Base-by-base conservation (phyloP, 108 stramenopile species). In the Nitzschia inconspicua region DNA sequence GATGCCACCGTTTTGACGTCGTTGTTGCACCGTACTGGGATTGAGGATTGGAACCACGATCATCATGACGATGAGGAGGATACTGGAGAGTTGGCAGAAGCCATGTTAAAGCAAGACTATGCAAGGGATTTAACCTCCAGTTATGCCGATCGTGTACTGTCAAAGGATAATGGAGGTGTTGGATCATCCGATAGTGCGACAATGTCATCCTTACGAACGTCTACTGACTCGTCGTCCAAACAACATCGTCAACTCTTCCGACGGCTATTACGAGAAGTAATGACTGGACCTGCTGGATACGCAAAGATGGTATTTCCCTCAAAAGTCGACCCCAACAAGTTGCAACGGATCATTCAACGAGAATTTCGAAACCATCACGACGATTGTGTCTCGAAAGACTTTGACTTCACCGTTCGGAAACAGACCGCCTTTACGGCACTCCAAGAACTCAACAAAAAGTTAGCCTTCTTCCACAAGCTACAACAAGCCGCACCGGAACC, bases 381-480 rank as follows among this genome's bases (percentile, higher is more conserved):
- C 36, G 49, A 27, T 73, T 7, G 26, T 24, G 14, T 8, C 25
- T 85, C 79, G 0, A 51, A 60, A 0, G 58, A 65, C 50, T 78
- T 86, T 59, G 70, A 75, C 53, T 49, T 58, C 28, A 22, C 44
- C 0, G 73, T 61, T 13, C 78, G 86, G 16, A 42, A 52, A 49
- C 65, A 80, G 57, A 69, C 83, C 20, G 91, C 91, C 1, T 93
- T 93, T 66, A 49, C 57, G 19, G 67, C 91, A 24, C 58, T 89
- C 0, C 63, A 60, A 27, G 84, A 84, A 55, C 66, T 93, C n/a
- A 81, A 89, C 75, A 68, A 83, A 40, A 93, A 88, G 47, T 61
- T 89, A 35, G 70, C 72, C 1, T 87, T 72, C 62, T 76, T 68
- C 9, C 79, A 93, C 19, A 26, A 41, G 23, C 30, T 68, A 35